Evolutionary conservation across 1,284 basidiomycete species (phyloP).

Genomic region (Ganoderma lingzhi): DNA sequence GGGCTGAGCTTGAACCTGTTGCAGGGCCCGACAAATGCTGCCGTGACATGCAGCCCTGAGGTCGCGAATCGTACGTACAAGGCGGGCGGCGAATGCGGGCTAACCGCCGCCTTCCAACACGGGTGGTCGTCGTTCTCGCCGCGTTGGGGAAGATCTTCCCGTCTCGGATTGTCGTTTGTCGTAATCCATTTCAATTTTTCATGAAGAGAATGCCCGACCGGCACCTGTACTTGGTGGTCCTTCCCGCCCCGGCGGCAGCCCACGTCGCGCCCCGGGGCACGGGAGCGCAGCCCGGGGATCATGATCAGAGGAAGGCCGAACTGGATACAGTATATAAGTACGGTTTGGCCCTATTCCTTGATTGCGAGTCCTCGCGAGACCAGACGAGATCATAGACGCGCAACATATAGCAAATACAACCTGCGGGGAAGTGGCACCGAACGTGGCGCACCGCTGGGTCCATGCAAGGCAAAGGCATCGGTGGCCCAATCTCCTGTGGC

Average conservation of each 20-base stretch:
- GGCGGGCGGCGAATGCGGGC: conserved; percentile 1
- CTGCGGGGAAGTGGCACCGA: background rate
- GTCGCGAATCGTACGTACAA: background rate
- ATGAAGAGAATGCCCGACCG: background rate
- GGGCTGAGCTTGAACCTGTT: background rate
- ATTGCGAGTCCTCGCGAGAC: background rate
- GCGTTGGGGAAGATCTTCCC: conserved; percentile 16
- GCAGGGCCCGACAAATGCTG: conserved; percentile 9
- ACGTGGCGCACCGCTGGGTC: background rate
- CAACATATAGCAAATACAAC: background rate
- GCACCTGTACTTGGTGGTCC: background rate
- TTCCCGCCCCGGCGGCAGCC: background rate
- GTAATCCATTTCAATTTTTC: background rate
- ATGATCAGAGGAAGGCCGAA: conserved; percentile 1
- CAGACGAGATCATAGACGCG: background rate
- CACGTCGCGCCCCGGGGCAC: conserved; percentile 4
- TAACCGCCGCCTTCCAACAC: background rate
- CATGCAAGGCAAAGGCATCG: background rate
- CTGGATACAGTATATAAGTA: background rate
- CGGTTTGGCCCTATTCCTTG: background rate
- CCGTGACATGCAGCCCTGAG: background rate
- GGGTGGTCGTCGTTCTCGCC: conserved; percentile 18
- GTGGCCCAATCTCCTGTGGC: background rate
- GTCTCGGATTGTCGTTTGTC: background rate
- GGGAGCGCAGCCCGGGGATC: conserved; percentile 8